Conservation (phyloP, 108 stramenopile genomes). For the Fragilariopsis cylindrus region DNA sequence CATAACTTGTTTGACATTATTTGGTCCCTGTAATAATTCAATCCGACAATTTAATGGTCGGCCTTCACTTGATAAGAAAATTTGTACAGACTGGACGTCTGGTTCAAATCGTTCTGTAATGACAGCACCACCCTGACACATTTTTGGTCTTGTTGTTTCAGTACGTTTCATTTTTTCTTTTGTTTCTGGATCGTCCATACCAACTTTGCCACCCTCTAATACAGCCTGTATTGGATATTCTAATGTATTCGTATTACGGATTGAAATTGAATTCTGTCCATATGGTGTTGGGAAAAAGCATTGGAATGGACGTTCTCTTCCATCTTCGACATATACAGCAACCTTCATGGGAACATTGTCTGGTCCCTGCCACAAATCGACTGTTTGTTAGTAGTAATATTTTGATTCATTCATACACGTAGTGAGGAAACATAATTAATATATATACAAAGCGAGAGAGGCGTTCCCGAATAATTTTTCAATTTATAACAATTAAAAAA, state of each 20-base stretch:
- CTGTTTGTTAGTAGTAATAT: background rate
- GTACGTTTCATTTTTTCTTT: conserved; percentile 11
- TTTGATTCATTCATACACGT: too few relatives aligned
- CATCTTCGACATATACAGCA: conserved; percentile 74
- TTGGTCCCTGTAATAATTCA: conserved; percentile 62
- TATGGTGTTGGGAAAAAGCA: conserved; percentile 67
- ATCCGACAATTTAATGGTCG: conserved; percentile 65
- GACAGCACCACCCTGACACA: conserved; percentile 16
- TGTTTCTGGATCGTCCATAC: conserved; percentile 15
- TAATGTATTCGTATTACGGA: conserved; percentile 60
- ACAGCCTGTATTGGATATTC: conserved; percentile 72
- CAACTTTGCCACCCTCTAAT: conserved; percentile 50
- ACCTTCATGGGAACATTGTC: conserved; percentile 71
- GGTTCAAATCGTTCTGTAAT: conserved; percentile 12
- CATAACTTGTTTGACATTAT: conserved; percentile 67
- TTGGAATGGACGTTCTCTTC: conserved; percentile 59
- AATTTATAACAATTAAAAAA: background rate
- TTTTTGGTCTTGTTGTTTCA: conserved; percentile 10
- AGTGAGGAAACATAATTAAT: too few relatives aligned
- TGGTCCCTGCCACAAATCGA: conserved; percentile 74
- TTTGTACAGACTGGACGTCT: conserved; percentile 32
- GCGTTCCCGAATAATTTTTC: background rate
- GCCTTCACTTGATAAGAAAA: conserved; percentile 57
- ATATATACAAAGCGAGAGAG: background rate
- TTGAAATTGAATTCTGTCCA: conserved; percentile 58